These are phyloP conservation scores for Tolypocladium tundrense DNA, from an alignment of 2,329 filamentous ascomycete species.

Conservation along the genomic window DNA sequence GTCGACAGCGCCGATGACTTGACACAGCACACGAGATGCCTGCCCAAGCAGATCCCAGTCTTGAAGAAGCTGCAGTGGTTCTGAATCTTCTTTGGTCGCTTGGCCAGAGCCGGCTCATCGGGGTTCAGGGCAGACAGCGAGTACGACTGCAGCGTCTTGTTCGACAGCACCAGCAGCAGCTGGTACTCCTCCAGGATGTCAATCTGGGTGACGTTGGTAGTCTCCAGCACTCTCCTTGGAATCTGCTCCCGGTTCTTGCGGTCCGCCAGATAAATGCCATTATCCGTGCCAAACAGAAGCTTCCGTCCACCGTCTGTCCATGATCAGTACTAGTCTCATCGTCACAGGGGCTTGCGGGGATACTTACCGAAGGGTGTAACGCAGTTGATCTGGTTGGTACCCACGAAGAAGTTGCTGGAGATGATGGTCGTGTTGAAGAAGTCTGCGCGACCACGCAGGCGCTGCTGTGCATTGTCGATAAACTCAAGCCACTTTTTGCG, in stretches of 20 bases:
- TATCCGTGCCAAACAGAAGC: conserved; percentile 87
- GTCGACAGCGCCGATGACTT: conserved; percentile 89
- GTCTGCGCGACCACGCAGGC: conserved; percentile 74
- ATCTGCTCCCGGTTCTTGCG: conserved; percentile 75
- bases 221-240: conserved; percentile 78
- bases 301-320: conserved; percentile 80
- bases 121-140: conserved; percentile 77
- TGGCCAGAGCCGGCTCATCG: conserved; percentile 68
- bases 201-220: conserved; percentile 81
- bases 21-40: conserved; percentile 91
- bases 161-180: conserved; percentile 80
- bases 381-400: conserved; percentile 80
- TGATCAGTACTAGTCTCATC: conserved; percentile 7
- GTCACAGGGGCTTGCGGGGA: not conserved
- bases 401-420: conserved; percentile 49
- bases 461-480: conserved; percentile 83
- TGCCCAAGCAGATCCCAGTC: conserved; percentile 84
- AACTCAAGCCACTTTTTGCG: conserved; percentile 96
- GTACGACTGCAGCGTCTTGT: conserved; percentile 88
- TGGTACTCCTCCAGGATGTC: conserved; percentile 95
- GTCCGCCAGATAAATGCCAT: conserved; percentile 85
- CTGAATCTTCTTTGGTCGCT: conserved; percentile 89
- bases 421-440: conserved; percentile 72
- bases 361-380: conserved; percentile 77
- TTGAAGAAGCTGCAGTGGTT: conserved; percentile 99